Base-by-base conservation (phyloP, 2,329 filamentous ascomycete species). In the Clarireedia homoeocarpa region DNA sequence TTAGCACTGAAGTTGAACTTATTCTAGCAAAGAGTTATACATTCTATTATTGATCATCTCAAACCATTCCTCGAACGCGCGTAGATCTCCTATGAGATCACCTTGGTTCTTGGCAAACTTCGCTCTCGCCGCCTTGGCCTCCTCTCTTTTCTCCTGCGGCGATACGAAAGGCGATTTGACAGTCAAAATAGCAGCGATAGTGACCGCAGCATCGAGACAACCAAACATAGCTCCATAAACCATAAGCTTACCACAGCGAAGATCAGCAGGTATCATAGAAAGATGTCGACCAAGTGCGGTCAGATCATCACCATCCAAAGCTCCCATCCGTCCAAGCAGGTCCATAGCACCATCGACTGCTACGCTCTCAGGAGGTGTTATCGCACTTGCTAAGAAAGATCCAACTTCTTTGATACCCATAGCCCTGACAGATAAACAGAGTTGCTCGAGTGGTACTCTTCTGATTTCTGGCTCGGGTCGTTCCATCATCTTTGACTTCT, bases 171-270 rank as follows among this genome's bases (percentile, higher is more conserved):
- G 92, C 60, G 85, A 90, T 65, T 85, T 86, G 27, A 89, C 86
- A 55, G 91, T 96, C n/a, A 99, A 78, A 42, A 97, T 94, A 7
- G 91, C 87, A 2, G 94, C 89, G 60, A 97, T 91, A 2, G 88
- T 91, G 55, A 97, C 79, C 62, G 87, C 91, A 52, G 92, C 84
- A 65, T 96, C 90, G 6, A 97, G 79, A 67, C 92, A 97, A 36
- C 89, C 89, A 67, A 99, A 97, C 57, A 95, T 91, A 15, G 90
- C 87, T 5, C 94, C 94, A 67, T 95, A 96, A 3, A 99, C 89
- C 79, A 99, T 90, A 36, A 99, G 79, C 72, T 99, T 99, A 47
- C 89, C 90, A 69, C 91, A 95, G 27, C 92, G 84, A 48, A 99
- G 78, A 67, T 99, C 94, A 0, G 92, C 89, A 1, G 94, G 94